Evolutionary conservation across 768 basidiomycete species (phyloP).

Genomic region (Suillus luteus): DNA sequence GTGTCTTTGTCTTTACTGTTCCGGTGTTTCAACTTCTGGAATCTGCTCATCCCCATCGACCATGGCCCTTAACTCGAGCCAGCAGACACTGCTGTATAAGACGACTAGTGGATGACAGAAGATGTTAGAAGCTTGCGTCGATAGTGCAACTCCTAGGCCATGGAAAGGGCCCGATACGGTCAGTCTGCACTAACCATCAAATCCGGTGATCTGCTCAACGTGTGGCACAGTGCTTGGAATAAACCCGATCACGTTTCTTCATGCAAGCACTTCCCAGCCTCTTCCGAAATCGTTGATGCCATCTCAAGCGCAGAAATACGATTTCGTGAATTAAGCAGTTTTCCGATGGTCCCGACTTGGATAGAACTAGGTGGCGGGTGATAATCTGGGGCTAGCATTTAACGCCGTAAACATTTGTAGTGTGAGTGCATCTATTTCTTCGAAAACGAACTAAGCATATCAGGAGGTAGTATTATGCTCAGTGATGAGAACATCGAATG

Average conservation of each 20-base stretch:
- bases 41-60: background rate
- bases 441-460: no score
- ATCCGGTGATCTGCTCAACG: no score
- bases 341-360: no score
- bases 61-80: no score
- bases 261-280: slow-evolving; percentile 23
- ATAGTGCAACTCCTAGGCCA: background rate
- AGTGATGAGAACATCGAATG: background rate
- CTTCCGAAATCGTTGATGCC: slow-evolving; percentile 7
- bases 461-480: background rate
- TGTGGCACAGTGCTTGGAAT: slow-evolving; percentile 5
- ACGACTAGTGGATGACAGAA: no score
- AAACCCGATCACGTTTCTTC: slow-evolving; percentile 27
- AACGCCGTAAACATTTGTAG: background rate
- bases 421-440: background rate
- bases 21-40: background rate
- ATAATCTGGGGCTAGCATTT: no score
- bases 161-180: background rate
- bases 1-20: background rate
- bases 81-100: no score
- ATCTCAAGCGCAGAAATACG: no score
- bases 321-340: no score
- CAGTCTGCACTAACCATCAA: background rate
- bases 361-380: no score
- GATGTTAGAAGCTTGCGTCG: no score